Conservation (phyloP, 2,329 filamentous ascomycete genomes). For the Fusarium oligoseptatum region DNA sequence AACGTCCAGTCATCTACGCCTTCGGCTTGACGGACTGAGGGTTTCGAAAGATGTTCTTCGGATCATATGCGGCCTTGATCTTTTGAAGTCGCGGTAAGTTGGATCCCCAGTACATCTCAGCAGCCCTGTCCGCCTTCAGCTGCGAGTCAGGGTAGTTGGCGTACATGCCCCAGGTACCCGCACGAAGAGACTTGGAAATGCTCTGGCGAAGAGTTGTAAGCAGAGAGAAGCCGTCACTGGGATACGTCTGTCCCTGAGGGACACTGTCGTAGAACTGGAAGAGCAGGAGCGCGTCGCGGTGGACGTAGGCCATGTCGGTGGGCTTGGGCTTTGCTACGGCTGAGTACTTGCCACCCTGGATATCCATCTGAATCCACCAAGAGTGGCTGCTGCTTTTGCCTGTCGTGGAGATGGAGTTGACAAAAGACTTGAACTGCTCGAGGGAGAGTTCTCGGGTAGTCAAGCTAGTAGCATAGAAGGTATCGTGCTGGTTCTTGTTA, state of each 20-base stretch:
- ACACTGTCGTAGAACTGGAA: constrained; percentile 64
- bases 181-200: constrained; percentile 46
- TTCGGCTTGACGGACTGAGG: constrained; percentile 50
- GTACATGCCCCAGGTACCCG: constrained; percentile 55
- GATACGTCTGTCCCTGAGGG: constrained; percentile 44
- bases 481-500: constrained; percentile 44
- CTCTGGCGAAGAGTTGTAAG: constrained; percentile 52
- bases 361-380: constrained; percentile 49
- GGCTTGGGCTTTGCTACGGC: constrained; percentile 50
- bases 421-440: constrained; percentile 43
- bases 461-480: constrained; percentile 50
- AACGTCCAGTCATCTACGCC: not conserved
- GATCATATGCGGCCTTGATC: constrained; percentile 54
- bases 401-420: constrained; percentile 39
- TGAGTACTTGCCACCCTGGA: constrained; percentile 53
- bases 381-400: constrained; percentile 37
- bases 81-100: constrained; percentile 51
- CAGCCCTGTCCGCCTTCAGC: constrained; percentile 50
- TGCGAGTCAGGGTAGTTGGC: constrained; percentile 58
- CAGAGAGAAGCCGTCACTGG: constrained; percentile 50
- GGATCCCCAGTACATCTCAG: constrained; percentile 54
- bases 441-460: constrained; percentile 40
- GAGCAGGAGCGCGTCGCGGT: constrained; percentile 62
- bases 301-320: constrained; percentile 53
- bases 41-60: constrained; percentile 55